These are phyloP conservation scores for Boletus edulis DNA, from an alignment of 768 basidiomycete genomes.

Conservation along the genomic window DNA sequence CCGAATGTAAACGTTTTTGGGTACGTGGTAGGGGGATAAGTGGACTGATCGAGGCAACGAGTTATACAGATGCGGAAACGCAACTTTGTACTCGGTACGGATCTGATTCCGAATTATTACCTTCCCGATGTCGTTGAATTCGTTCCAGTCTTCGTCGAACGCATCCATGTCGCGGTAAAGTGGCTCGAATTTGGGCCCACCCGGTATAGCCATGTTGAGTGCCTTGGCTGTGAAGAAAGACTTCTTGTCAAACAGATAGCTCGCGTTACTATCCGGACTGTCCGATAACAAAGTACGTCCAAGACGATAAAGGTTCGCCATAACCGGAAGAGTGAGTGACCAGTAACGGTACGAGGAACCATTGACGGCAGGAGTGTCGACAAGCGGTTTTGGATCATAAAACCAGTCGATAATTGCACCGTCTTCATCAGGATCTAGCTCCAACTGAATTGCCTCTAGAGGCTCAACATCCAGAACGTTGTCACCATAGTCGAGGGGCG, in stretches of 20 bases:
- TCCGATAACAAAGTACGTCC: conserved; percentile 94
- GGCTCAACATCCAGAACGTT: conserved; percentile 98
- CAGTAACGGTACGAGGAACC: conserved; percentile 92
- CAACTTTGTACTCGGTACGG: conserved; percentile 98
- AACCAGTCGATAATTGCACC: conserved; percentile 94
- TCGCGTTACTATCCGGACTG: conserved; percentile 85
- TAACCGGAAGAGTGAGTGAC: conserved; percentile 88
- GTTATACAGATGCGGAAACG: conserved; percentile 98
- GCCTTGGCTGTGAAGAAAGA: conserved; percentile 98
- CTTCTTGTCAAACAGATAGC: conserved; percentile 96
- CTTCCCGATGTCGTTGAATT: conserved; percentile 99
- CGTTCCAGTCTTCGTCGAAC: conserved; percentile 99
- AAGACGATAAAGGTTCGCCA: conserved; percentile 95
- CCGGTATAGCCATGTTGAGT: conserved; percentile 94
- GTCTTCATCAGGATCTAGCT: conserved; percentile 92
- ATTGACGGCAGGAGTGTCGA: conserved; percentile 89
- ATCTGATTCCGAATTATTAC: conserved; percentile 99
- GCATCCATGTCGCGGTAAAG: conserved; percentile 95
- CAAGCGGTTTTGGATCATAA: conserved; percentile 93
- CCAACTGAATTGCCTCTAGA: conserved; percentile 95
- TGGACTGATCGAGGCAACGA: conserved; percentile 93
- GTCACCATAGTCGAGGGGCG: conserved; percentile 98
- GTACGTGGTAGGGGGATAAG: conserved; percentile 87
- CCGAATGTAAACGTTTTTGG: conserved; percentile 98
- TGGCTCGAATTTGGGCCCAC: conserved; percentile 98